Percentiles rank a stretch among this genome's conserved stretches.
Evolutionary conservation across 2,329 filamentous ascomycete species (phyloP).

Genomic region (Neonectria neomacrospora): DNA sequence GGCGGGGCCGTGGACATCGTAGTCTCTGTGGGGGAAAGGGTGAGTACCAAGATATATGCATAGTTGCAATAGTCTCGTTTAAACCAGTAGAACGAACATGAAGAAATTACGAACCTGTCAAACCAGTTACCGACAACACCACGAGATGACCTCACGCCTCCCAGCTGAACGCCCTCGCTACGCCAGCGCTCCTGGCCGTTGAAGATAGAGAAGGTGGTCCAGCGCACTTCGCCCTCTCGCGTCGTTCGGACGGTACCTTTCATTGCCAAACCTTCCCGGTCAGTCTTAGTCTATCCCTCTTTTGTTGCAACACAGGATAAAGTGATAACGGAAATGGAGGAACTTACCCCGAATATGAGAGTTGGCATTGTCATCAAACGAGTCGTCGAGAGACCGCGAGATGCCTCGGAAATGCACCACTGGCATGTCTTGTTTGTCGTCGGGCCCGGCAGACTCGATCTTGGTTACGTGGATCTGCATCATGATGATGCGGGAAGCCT

Average conservation of each 20-base stretch:
- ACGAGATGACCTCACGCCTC: slow-evolving; percentile 71
- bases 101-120: slow-evolving; percentile 67
- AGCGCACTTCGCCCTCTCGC: slow-evolving; percentile 76
- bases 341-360: slow-evolving; percentile 71
- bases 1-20: slow-evolving; percentile 73
- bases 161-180: slow-evolving; percentile 81
- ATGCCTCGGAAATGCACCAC: slow-evolving; percentile 75
- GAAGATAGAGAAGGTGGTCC: slow-evolving; percentile 75
- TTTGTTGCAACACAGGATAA: neutral
- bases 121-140: slow-evolving; percentile 84
- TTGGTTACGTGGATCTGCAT: slow-evolving; percentile 73
- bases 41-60: neutral
- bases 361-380: slow-evolving; percentile 75
- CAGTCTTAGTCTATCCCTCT: slow-evolving; percentile 28
- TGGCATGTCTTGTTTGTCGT: slow-evolving; percentile 68
- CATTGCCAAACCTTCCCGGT: slow-evolving; percentile 38
- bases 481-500: slow-evolving; percentile 76
- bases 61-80: neutral
- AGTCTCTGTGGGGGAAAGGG: slow-evolving; percentile 59
- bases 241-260: slow-evolving; percentile 73
- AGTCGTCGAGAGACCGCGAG: slow-evolving; percentile 70
- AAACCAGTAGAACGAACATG: neutral
- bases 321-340: no score
- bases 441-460: slow-evolving; percentile 67
- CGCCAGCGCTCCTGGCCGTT: slow-evolving; percentile 77